Conservation (phyloP, 1,284 basidiomycete genomes). For the Boletus semigastroideus region DNA sequence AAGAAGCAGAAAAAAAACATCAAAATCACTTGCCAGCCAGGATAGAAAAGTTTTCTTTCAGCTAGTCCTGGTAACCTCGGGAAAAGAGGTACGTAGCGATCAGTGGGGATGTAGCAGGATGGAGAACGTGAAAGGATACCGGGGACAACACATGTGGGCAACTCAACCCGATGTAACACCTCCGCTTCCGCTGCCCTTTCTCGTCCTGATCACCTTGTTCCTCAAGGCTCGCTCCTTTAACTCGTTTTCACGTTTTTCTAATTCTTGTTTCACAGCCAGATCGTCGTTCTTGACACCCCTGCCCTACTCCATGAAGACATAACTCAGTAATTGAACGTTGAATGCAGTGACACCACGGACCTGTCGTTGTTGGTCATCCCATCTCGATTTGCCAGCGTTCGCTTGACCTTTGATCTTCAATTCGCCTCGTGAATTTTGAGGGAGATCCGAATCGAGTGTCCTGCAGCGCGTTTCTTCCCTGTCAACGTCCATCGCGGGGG, state of each 20-base stretch:
- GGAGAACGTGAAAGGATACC: slow-evolving; percentile 26
- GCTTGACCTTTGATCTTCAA: slow-evolving; percentile 71
- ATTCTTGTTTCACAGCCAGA: slow-evolving; percentile 35
- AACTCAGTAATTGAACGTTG: slow-evolving; percentile 3
- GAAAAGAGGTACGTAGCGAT: slow-evolving; percentile 22
- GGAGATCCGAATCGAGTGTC: slow-evolving; percentile 32
- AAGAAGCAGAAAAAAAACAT: slow-evolving; percentile 18
- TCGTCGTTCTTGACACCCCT: slow-evolving; percentile 7
- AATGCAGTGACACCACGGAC: slow-evolving; percentile 24
- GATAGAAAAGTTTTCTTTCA: slow-evolving; percentile 19
- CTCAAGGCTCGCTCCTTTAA: slow-evolving; percentile 75
- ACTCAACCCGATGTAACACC: slow-evolving; percentile 24
- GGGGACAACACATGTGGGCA: slow-evolving; percentile 12
- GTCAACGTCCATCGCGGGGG: slow-evolving; percentile 48
- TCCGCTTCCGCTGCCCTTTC: slow-evolving; percentile 44
- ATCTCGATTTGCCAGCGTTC: slow-evolving; percentile 50
- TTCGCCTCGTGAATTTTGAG: slow-evolving; percentile 42
- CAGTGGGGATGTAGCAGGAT: slow-evolving; percentile 16
- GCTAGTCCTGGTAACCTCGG: slow-evolving; percentile 28
- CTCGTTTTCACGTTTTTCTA: slow-evolving; percentile 68
- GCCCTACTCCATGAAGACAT: slow-evolving; percentile 22
- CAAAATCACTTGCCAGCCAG: slow-evolving; percentile 23
- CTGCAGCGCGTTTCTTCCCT: slow-evolving; percentile 18
- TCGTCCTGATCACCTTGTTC: slow-evolving; percentile 74
- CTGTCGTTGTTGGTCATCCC: slow-evolving; percentile 40